Conservation (phyloP, 108 stramenopile genomes). For the Cyclotella baltica region DNA sequence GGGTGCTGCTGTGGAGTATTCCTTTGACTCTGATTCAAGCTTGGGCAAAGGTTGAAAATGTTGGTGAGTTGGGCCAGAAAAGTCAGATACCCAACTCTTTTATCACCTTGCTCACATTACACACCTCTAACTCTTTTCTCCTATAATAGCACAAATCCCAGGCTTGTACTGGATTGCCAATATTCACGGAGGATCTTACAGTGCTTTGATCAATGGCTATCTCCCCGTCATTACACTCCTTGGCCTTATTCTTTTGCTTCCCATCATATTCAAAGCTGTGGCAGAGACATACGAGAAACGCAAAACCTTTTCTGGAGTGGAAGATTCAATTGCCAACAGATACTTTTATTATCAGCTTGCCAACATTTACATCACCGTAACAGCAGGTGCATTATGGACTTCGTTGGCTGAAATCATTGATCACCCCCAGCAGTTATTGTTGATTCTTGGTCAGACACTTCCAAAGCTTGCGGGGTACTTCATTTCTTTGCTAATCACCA, state of each 20-base stretch:
- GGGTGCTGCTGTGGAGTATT: conserved; percentile 61
- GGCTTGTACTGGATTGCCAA: conserved; percentile 51
- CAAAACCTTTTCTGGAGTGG: conserved; percentile 58
- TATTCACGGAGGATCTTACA: conserved; percentile 33
- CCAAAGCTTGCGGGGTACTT: conserved; percentile 66
- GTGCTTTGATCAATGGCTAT: conserved; percentile 61
- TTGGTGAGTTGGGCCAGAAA: conserved; percentile 48
- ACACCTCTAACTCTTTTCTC: not conserved
- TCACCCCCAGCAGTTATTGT: conserved; percentile 47
- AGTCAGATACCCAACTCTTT: conserved; percentile 30
- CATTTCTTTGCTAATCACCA: conserved; percentile 59
- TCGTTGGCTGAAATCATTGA: conserved; percentile 59
- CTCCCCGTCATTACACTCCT: conserved; percentile 66
- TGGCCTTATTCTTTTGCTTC: conserved; percentile 57
- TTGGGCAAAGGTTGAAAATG: conserved; percentile 57
- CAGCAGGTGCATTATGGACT: conserved; percentile 59
- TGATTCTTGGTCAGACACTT: conserved; percentile 49
- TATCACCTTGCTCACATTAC: conserved; percentile 34
- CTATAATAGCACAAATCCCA: conserved; percentile 37
- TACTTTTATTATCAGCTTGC: conserved; percentile 33
- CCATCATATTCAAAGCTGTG: conserved; percentile 54
- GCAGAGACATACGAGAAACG: conserved; percentile 61
- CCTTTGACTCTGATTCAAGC: conserved; percentile 64
- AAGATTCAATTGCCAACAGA: conserved; percentile 53
- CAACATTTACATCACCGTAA: conserved; percentile 70